Base-by-base conservation (phyloP, 306 rosid genomes). In the Ammopiptanthus mongolicus region DNA sequence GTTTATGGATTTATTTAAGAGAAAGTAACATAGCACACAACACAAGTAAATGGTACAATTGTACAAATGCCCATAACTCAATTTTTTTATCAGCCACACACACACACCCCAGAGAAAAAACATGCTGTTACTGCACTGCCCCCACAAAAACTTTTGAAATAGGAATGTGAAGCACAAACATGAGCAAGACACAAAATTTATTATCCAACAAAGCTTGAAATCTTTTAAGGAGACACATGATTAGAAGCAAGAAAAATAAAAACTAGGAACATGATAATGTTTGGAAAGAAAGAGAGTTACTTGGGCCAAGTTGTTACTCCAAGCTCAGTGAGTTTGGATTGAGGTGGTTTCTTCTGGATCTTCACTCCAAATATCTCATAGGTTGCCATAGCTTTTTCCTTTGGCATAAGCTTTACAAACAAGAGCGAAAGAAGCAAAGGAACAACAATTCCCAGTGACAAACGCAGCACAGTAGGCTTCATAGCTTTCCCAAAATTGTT, bases 301-400 rank as follows among this genome's bases (percentile, higher is more conserved):
- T 79, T 90, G 61, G 89, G 69, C 98, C 98, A 94, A 15, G 87
- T 70, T 52, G 83, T 61, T 70, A 94, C 91, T 11, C 90, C 95
- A 18, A 91, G 91, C 41, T 87, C 65, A 22, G 39, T 44, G 81
- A 94, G 98, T 78, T 78, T 91, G 50, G 98, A 88, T 48, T 87
- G 75, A 41, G 91, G 87, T 61, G 96, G 97, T 62, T 86, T 91
- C 73, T 69, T 88, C 68, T 91, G 80, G 29, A 94, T 85, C 87
- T 82, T 94, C 81, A 94, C 93, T 19, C 98, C 98, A 51, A 81
- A 74, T 13, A 81, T 83, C 75, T 88, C 96, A 23, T 78, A 83
- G 50, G 92, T 9, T 36, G 14, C 52, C 91, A 83, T 76, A 6
- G 86, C 21, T 11, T 79, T 14, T 72, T 81, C 69, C 59, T 75